Conservation (phyloP, 2,329 filamentous ascomycete genomes). For the Fusarium musae region DNA sequence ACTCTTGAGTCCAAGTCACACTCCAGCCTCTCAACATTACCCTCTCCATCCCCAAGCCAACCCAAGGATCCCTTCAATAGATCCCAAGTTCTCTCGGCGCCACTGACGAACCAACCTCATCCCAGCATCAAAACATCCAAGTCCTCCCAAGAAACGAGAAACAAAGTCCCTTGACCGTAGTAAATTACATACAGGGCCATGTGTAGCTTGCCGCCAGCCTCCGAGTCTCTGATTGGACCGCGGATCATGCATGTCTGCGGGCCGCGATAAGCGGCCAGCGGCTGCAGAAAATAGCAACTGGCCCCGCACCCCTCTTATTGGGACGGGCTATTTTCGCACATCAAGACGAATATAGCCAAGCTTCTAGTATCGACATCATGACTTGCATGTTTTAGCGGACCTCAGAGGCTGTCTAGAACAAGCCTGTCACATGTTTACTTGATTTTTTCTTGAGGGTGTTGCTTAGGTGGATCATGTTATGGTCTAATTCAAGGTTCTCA, state of each 20-base stretch:
- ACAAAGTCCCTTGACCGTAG: slow-evolving; percentile 16
- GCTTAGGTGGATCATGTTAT: slow-evolving; percentile 32
- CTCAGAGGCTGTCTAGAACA: not conserved
- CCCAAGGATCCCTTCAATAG: slow-evolving; percentile 6
- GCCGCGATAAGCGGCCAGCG: slow-evolving; percentile 43
- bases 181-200: slow-evolving; percentile 22
- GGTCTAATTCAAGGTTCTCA: slow-evolving; percentile 11
- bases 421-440: slow-evolving; percentile 12
- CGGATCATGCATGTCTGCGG: slow-evolving; percentile 25
- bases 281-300: slow-evolving; percentile 44
- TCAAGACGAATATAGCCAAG: slow-evolving; percentile 5
- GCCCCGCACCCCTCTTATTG: slow-evolving; percentile 29
- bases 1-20: not conserved
- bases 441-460: slow-evolving; percentile 1
- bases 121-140: slow-evolving; percentile 20
- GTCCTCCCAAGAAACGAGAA: slow-evolving; percentile 25
- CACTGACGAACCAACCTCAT: slow-evolving; percentile 26
- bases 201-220: slow-evolving; percentile 4
- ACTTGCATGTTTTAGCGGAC: slow-evolving; percentile 36
- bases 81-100: slow-evolving; percentile 32
- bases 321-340: slow-evolving; percentile 8
- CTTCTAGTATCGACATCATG: slow-evolving; percentile 22
- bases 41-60: slow-evolving; percentile 5
- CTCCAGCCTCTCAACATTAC: slow-evolving; percentile 1
- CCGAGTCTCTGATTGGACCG: slow-evolving; percentile 25